Percentiles rank a stretch among this genome's conserved stretches.
phyloP scores from a whole-genome alignment of 352 stramenopile species.

The Phytophthora aleatoria region DNA sequence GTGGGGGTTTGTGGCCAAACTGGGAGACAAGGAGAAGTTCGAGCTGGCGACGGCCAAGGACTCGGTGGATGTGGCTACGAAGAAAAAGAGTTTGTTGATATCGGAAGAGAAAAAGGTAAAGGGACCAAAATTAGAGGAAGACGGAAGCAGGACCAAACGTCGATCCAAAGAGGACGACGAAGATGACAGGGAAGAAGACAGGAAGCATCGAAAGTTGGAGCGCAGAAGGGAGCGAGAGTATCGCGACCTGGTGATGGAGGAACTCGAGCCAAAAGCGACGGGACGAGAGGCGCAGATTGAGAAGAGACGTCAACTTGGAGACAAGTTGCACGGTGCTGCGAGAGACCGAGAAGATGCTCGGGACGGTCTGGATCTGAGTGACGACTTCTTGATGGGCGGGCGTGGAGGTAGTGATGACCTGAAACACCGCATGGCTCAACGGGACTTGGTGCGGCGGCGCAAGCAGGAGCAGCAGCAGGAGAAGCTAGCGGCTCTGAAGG shows the following conservation, averaged over 20 bases:
- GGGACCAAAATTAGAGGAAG: constrained; percentile 4
- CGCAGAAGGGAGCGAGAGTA: constrained; percentile 46
- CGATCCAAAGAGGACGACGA: constrained; percentile 19
- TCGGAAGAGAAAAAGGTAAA: constrained; percentile 3
- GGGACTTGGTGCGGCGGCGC: constrained; percentile 40
- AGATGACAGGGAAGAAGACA: constrained; percentile 28
- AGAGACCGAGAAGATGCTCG: constrained; percentile 62
- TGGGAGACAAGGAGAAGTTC: constrained; percentile 67
- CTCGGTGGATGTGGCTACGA: constrained; percentile 72
- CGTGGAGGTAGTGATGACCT: constrained; percentile 33
- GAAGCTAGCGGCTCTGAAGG: constrained; percentile 45
- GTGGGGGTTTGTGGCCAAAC: constrained; percentile 65
- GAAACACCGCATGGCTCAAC: constrained; percentile 45
- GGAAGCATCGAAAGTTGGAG: constrained; percentile 31
- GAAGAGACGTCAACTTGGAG: constrained; percentile 49
- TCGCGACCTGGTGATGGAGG: constrained; percentile 55
- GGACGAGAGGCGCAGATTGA: constrained; percentile 68
- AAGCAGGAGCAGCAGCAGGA: constrained; percentile 48
- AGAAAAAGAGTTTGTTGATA: constrained; percentile 51
- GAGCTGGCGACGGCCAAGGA: constrained; percentile 68
- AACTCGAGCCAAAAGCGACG: constrained; percentile 65
- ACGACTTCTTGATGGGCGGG: constrained; percentile 72
- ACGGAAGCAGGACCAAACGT: constrained; percentile 8
- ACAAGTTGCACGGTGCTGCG: constrained; percentile 63
- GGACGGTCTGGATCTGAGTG: constrained; percentile 70